Base-by-base conservation (phyloP, 2,329 filamentous ascomycete species). In the Blastomyces gilchristii region DNA sequence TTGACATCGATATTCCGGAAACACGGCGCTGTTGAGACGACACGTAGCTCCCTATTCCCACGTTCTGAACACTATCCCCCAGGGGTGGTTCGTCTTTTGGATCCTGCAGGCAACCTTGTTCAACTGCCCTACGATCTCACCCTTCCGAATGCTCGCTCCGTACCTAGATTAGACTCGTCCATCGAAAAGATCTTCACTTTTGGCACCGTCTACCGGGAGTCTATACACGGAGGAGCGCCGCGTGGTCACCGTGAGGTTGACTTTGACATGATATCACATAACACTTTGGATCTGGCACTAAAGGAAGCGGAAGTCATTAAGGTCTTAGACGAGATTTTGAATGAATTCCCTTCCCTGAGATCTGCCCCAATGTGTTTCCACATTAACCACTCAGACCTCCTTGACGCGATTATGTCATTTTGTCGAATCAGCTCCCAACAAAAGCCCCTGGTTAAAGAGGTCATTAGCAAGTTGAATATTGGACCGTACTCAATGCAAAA, bases 111-210 rank as follows among this genome's bases (percentile, higher is more conserved):
- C 2, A 93, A 88, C n/a, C 81, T 97, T 1, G 80, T 97, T 8
- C 94, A 99, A 72, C 78, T 99, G n/a, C 94, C 94, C 0, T 97
- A 90, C 70, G 94, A 99, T 73, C 79, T 97, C 28, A 96, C 91
- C 1, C 81, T 97, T 66, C 91, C 93, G 1, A 87, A 96, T 73
- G 94, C 94, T 31, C 85, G 93, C 62, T 85, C 87, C 63, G 83
- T 99, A 61, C 91, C 93, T 5, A 87, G 79, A 79, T 57, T 80
- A 71, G 81, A 82, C 14, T 79, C 85, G 0, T 80, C 85, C 5
- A 77, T 90, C 5, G 85, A 90, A 67, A 89, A 90, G 67, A 90
- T 89, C 0, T 96, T 91, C 74, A 86, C 89, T 0, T 97, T 99
- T 73, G 92, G 91, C 7, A 87, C 83, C 43, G 91, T 97, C 0